Evolutionary conservation across 2,329 filamentous ascomycete species (phyloP), one percentile per base, ranked within the genome.

Genomic region (Mollisia scopiformis): DNA sequence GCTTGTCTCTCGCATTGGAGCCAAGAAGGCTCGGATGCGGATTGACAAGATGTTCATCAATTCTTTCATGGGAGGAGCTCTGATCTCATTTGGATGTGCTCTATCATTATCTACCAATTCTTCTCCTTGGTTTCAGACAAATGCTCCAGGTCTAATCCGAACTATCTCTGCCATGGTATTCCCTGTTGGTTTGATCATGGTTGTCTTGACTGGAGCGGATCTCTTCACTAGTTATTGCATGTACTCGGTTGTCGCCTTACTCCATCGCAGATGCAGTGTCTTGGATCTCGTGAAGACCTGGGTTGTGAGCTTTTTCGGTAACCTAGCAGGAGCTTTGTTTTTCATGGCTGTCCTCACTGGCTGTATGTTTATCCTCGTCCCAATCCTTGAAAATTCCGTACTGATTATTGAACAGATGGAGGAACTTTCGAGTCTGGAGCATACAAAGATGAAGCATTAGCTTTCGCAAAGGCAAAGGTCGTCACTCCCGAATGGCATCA

Each of bases 21-120:
- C 75, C 27, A 75, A 75, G 56, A 85, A 85, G 68, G 81, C 80
- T 10, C 77, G 80, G 58, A 84, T 81, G 79, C 75, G 80, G 10
- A 71, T 79, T 3, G 79, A 83, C 67, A 84, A 84, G 64, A 74
- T 84, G 41, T 83, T 84, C 64, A 66, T 82, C 49, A 82, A 79
- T 61, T 73, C 79, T 3, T 76, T 84, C 41, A 79, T 82, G 49
- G 82, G 82, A 4, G 83, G 83, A 0, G 78, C 78, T 58, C 71
- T 85, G 6, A 72, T 85, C 1, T 76, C 79, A 2, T 84, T 86
- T 63, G 82, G 79, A 5, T 80, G 78, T 43, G 81, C 79, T 0
- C 77, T 79, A 2, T 69, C 74, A 0, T 71, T 84, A n/a, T 78
- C 76, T 53, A 78, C 79, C 27, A 78, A 75, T 61, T 71, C 79